phyloP scores from a whole-genome alignment of 192 early-diverging fungal genomes.

The Haplosporangium gracile region DNA sequence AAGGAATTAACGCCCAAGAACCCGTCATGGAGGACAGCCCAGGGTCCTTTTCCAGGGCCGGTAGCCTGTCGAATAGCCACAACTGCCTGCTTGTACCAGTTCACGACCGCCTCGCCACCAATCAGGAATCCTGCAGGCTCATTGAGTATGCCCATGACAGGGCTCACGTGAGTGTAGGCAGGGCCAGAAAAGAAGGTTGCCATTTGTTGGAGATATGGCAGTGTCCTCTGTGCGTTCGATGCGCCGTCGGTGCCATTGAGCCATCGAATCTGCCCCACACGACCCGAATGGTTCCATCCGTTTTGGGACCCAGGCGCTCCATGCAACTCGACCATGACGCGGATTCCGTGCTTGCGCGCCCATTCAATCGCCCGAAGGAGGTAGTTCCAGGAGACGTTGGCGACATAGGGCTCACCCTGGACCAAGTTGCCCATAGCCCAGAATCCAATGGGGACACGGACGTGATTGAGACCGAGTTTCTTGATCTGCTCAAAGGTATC shows the following conservation, averaged over 20 bases:
- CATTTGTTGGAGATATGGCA: constrained; percentile 65
- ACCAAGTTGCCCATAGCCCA: constrained; percentile 71
- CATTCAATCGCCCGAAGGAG: constrained; percentile 68
- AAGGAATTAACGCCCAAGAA: constrained; percentile 54
- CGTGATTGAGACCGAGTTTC: constrained; percentile 71
- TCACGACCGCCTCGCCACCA: constrained; percentile 37
- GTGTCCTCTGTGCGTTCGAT: constrained; percentile 63
- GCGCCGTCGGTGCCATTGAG: constrained; percentile 59
- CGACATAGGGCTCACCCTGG: constrained; percentile 71
- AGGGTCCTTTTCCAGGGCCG: constrained; percentile 40
- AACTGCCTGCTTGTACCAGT: constrained; percentile 60
- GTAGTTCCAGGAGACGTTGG: constrained; percentile 67
- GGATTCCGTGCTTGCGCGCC: constrained; percentile 73
- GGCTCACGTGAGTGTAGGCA: constrained; percentile 58
- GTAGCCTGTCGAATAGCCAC: constrained; percentile 48
- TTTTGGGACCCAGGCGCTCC: constrained; percentile 82
- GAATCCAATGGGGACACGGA: constrained; percentile 79
- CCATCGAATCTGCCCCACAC: constrained; percentile 55
- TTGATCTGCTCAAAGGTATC: constrained; percentile 68
- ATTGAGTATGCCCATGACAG: constrained; percentile 66
- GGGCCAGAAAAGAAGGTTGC: constrained; percentile 65
- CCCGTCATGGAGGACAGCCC: constrained; percentile 63
- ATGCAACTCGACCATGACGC: constrained; percentile 80
- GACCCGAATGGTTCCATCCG: constrained; percentile 72
- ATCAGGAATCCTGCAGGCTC: constrained; percentile 54